Percentiles rank a stretch among this genome's conserved stretches.
Conservation (phyloP, 768 basidiomycete species). For the Suillus decipiens region DNA sequence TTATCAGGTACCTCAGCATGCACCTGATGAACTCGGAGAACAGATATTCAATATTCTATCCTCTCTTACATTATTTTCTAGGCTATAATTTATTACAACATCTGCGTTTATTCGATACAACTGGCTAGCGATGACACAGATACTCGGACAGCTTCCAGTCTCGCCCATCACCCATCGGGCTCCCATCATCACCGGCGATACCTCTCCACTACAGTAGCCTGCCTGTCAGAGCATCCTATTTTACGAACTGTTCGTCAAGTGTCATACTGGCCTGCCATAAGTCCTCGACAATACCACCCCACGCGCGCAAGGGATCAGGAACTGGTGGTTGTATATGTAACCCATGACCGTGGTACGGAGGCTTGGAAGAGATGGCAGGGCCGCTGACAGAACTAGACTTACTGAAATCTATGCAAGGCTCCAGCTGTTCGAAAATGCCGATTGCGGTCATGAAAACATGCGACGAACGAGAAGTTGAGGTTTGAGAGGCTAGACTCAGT, state of each 20-base stretch:
- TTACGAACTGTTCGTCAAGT: constrained; percentile 29
- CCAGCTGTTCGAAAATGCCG: constrained; percentile 30
- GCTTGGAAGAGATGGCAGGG: constrained; percentile 14
- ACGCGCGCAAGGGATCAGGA: constrained; percentile 37
- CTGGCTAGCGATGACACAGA: not conserved
- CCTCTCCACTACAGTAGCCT: constrained; percentile 60
- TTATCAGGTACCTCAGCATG: constrained; percentile 29
- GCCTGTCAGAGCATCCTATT: constrained; percentile 57
- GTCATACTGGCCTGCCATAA: constrained; percentile 38
- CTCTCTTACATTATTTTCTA: not conserved
- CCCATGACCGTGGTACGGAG: constrained; percentile 37
- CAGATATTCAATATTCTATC: constrained; percentile 28
- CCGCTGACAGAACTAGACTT: not conserved
- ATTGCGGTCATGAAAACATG: constrained; percentile 33
- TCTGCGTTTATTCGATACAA: not conserved
- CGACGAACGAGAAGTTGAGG: constrained; percentile 27
- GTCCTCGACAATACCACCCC: constrained; percentile 54
- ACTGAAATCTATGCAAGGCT: constrained; percentile 17
- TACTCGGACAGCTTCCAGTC: constrained; percentile 36
- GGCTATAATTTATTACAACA: not conserved
- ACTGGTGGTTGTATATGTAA: constrained; percentile 37
- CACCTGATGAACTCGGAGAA: constrained; percentile 27
- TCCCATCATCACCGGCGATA: constrained; percentile 39
- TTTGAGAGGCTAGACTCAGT: constrained; percentile 36
- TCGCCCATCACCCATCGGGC: constrained; percentile 54